Percentiles rank a stretch among this genome's conserved stretches.
These are phyloP conservation scores for Chenopodium album DNA, from an alignment of 148 eudicot species.

Conservation along the genomic window DNA sequence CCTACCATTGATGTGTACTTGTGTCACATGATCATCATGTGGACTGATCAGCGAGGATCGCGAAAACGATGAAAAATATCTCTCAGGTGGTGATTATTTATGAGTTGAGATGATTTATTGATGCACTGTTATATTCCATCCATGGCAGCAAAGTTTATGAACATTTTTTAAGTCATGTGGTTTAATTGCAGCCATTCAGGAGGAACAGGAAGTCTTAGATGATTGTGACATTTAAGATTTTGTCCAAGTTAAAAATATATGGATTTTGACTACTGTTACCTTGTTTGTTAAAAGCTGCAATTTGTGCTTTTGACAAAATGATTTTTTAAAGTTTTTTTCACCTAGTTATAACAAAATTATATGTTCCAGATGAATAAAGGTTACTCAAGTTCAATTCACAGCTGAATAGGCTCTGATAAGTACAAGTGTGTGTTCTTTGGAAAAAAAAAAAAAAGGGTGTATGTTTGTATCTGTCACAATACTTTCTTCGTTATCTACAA, in stretches of 20 bases:
- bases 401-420: no score
- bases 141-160: not conserved
- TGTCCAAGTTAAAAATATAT: not conserved
- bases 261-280: not conserved
- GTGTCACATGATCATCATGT: slow-evolving; percentile 28
- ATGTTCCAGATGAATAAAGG: no score
- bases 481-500: no score
- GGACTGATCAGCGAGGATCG: not conserved
- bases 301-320: no score
- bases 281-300: not conserved
- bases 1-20: slow-evolving; percentile 4
- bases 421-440: no score
- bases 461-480: no score
- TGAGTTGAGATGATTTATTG: not conserved
- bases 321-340: no score
- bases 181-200: slow-evolving; percentile 5
- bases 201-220: slow-evolving; percentile 6
- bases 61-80: not conserved
- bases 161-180: not conserved
- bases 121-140: not conserved
- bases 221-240: slow-evolving; percentile 20
- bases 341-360: no score
- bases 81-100: not conserved
- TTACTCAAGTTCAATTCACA: no score
- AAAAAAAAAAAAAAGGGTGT: no score